Percentiles rank a stretch among this genome's conserved stretches.
These are phyloP conservation scores for Ramularia collo-cygni DNA, from an alignment of 2,329 filamentous ascomycete genomes.

Conservation along the genomic window DNA sequence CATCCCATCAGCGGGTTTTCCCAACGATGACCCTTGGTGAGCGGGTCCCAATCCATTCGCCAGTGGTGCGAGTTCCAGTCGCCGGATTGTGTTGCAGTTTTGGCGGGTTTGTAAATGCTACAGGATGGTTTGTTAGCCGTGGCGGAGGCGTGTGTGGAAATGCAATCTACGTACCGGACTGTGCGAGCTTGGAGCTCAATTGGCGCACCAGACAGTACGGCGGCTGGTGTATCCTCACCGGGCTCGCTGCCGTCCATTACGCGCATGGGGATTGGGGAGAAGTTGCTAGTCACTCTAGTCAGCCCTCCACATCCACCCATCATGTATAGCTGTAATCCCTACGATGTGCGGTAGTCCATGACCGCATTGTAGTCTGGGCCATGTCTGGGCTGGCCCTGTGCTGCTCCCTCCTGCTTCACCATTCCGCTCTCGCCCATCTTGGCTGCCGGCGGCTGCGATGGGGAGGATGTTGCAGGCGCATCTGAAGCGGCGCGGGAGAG, in stretches of 20 bases:
- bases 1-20: slow-evolving; percentile 98
- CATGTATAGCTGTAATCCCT: slow-evolving; percentile 35
- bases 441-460: slow-evolving; percentile 9
- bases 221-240: slow-evolving; percentile 66
- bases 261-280: slow-evolving; percentile 81
- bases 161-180: slow-evolving; percentile 41
- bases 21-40: slow-evolving; percentile 90
- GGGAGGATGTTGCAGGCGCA: slow-evolving; percentile 5
- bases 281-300: slow-evolving; percentile 54
- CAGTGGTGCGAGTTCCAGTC: slow-evolving; percentile 77
- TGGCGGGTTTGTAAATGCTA: slow-evolving; percentile 86
- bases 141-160: neutral
- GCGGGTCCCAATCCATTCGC: slow-evolving; percentile 98
- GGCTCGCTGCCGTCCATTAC: slow-evolving; percentile 89
- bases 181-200: slow-evolving; percentile 88
- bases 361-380: slow-evolving; percentile 74
- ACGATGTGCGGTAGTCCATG: slow-evolving; percentile 89
- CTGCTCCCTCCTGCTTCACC: slow-evolving; percentile 45
- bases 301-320: neutral
- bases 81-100: slow-evolving; percentile 95
- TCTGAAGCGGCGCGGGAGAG: slow-evolving; percentile 16
- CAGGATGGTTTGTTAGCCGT: slow-evolving; percentile 1
- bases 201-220: slow-evolving; percentile 84
- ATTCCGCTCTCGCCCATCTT: slow-evolving; percentile 31
- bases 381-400: slow-evolving; percentile 52